Evolutionary conservation across 805 yeast genomes (phyloP).

Genomic region (Millerozyma acaciae): DNA sequence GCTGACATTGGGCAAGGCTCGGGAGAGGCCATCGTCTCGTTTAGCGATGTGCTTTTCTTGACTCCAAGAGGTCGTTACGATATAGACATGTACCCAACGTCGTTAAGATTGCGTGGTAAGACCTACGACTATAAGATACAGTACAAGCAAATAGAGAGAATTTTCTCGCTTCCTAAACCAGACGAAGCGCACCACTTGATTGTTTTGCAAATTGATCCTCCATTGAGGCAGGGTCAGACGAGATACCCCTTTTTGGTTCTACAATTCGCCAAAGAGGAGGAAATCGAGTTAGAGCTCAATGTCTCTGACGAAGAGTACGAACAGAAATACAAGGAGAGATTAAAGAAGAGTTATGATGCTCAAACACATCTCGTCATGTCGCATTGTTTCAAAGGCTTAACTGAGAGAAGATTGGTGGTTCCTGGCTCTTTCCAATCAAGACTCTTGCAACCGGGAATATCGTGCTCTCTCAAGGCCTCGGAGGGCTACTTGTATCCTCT

Average conservation of each 20-base stretch:
- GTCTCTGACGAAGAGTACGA: conserved; percentile 79
- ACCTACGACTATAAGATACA: conserved; percentile 96
- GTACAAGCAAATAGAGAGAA: conserved; percentile 82
- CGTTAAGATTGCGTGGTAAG: conserved; percentile 91
- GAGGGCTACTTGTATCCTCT: conserved; percentile 94
- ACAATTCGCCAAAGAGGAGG: conserved; percentile 89
- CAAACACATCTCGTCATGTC: conserved; percentile 83
- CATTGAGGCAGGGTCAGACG: conserved; percentile 97
- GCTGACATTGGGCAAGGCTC: conserved; percentile 94
- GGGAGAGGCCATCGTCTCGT: conserved; percentile 92
- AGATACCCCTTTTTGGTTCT: conserved; percentile 88
- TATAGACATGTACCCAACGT: conserved; percentile 84
- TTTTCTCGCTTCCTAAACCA: conserved; percentile 89
- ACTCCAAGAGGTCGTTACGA: conserved; percentile 99
- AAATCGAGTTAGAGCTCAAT: conserved; percentile 84
- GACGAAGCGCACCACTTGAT: conserved; percentile 89
- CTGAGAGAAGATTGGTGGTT: conserved; percentile 77
- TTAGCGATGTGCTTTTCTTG: conserved; percentile 83
- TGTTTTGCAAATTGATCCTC: conserved; percentile 92
- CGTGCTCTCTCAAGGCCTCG: conserved; percentile 90
- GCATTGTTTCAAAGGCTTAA: conserved; percentile 84
- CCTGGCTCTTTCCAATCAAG: conserved; percentile 81
- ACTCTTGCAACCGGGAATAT: conserved; percentile 77
- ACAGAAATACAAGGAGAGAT: conserved; percentile 66
- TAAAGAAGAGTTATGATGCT: conserved; percentile 74